Conservation (phyloP, 345 rosid species). For the Gossypium australe region DNA sequence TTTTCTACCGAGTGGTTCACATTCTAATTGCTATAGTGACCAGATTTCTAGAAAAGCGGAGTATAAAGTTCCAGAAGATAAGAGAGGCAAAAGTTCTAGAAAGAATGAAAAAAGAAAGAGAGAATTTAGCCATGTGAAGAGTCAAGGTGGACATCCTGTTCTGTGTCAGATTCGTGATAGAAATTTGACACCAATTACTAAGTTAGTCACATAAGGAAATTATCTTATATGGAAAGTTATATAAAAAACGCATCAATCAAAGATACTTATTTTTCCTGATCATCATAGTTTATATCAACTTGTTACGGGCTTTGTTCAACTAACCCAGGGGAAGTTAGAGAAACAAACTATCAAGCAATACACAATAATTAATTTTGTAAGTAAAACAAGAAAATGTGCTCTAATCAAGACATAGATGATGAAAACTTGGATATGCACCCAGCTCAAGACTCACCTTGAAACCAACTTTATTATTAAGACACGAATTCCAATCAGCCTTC, state of each 20-base stretch:
- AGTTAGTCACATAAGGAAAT: neutral
- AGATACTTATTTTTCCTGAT: neutral
- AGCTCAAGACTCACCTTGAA: slow-evolving; percentile 60
- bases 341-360: slow-evolving; percentile 1
- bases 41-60: neutral
- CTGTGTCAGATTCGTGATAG: neutral
- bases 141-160: neutral
- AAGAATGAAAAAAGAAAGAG: neutral
- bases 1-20: neutral
- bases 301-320: neutral
- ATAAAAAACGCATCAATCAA: neutral
- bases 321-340: neutral
- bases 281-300: neutral
- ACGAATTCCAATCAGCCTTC: slow-evolving; percentile 99
- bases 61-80: neutral
- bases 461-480: slow-evolving; percentile 82
- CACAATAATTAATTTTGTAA: neutral
- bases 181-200: neutral
- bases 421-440: slow-evolving; percentile 1
- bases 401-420: neutral
- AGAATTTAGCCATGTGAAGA: neutral
- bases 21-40: neutral
- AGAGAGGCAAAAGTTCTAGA: neutral
- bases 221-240: neutral
- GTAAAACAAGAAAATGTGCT: neutral